Evolutionary conservation across 352 stramenopile species (phyloP).

Genomic region (Globisporangium camurandrum): DNA sequence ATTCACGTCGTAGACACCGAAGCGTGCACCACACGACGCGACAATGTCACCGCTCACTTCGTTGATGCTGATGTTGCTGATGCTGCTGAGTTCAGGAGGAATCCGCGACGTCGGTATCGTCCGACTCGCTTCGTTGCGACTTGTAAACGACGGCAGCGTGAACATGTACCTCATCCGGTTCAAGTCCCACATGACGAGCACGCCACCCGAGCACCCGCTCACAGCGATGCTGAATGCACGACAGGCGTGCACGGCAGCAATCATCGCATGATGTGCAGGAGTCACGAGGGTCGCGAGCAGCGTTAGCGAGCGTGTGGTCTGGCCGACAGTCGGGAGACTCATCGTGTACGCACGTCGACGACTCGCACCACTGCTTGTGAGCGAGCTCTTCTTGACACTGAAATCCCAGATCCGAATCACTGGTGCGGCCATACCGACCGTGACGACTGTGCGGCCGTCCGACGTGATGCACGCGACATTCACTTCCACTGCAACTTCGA

Average conservation of each 20-base stretch:
- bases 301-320: conserved; percentile 31
- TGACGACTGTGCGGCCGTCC: conserved; percentile 55
- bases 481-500: conserved; percentile 50
- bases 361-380: conserved; percentile 1
- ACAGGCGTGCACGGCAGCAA: conserved; percentile 51
- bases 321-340: conserved; percentile 16
- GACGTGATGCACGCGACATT: conserved; percentile 48
- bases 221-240: conserved; percentile 58
- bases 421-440: conserved; percentile 28
- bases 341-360: conserved; percentile 23
- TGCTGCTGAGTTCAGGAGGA: conserved; percentile 6
- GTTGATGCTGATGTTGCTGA: conserved; percentile 54
- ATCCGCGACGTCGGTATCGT: neutral
- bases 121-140: neutral
- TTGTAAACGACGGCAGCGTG: conserved; percentile 23
- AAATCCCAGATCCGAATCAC: conserved; percentile 56
- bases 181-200: conserved; percentile 62
- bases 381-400: conserved; percentile 14
- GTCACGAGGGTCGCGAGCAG: conserved; percentile 36
- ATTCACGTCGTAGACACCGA: conserved; percentile 67
- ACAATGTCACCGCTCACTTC: conserved; percentile 57
- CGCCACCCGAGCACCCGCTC: conserved; percentile 44
- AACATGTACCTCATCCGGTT: conserved; percentile 54
- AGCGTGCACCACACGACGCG: conserved; percentile 33
- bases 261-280: conserved; percentile 22